Conservation (phyloP, 768 basidiomycete species). For the Tylopilus plumbeoviolaceoides region DNA sequence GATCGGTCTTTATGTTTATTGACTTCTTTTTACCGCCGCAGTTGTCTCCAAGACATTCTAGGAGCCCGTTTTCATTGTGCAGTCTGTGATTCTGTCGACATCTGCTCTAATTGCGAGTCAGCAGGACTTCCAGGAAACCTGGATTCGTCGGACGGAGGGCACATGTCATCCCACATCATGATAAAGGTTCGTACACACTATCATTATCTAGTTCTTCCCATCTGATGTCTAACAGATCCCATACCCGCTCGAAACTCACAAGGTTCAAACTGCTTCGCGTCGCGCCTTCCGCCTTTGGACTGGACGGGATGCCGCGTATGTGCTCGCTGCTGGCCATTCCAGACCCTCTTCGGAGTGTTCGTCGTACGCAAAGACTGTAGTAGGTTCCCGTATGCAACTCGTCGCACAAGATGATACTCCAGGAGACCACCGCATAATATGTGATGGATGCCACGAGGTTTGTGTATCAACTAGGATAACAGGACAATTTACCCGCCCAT, state of each 20-base stretch:
- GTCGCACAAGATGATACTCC: constrained; percentile 27
- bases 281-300: constrained; percentile 74
- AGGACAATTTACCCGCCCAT: not conserved
- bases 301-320: constrained; percentile 65
- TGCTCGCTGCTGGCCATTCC: constrained; percentile 45
- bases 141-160: constrained; percentile 72
- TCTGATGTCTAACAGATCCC: constrained; percentile 59
- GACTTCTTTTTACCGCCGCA: constrained; percentile 26
- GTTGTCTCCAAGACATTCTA: constrained; percentile 85
- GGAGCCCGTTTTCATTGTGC: constrained; percentile 93
- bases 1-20: not conserved
- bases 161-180: constrained; percentile 85
- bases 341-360: constrained; percentile 59
- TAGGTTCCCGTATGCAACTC: constrained; percentile 45
- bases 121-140: constrained; percentile 82
- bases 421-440: constrained; percentile 56
- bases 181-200: constrained; percentile 65
- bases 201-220: not conserved
- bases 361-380: constrained; percentile 63
- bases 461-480: constrained; percentile 14
- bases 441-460: constrained; percentile 60
- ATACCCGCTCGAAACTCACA: constrained; percentile 66
- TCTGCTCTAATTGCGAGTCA: constrained; percentile 84
- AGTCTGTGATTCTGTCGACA: constrained; percentile 79
- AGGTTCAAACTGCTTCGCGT: constrained; percentile 73